Percentiles rank a stretch among this genome's conserved stretches.
Conservation (phyloP, 345 rosid species). For the Draba incana region DNA sequence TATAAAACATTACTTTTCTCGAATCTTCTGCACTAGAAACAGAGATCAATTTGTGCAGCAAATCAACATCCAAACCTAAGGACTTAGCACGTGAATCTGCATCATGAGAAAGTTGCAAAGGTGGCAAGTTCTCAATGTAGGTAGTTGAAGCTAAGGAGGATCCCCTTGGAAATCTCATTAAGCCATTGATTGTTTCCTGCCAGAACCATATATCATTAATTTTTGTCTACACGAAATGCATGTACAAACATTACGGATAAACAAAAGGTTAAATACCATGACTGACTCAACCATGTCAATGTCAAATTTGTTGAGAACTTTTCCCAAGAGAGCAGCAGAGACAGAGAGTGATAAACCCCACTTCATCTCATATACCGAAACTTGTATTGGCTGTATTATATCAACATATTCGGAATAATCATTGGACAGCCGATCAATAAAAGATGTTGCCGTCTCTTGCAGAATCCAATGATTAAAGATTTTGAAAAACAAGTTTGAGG, state of each 20-base stretch:
- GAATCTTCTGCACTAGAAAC: slow-evolving; percentile 46
- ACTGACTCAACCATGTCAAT: slow-evolving; percentile 57
- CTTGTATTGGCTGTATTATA: slow-evolving; percentile 86
- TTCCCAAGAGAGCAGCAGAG: slow-evolving; percentile 52
- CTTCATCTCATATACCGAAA: slow-evolving; percentile 89
- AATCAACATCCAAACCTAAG: slow-evolving; percentile 49
- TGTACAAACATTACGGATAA: slow-evolving; percentile 17
- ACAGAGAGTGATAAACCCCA: slow-evolving; percentile 72
- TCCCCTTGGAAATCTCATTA: slow-evolving; percentile 83
- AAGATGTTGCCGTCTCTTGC: slow-evolving; percentile 76
- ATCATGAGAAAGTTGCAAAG: slow-evolving; percentile 44
- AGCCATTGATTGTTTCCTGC: slow-evolving; percentile 72
- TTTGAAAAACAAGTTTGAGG: slow-evolving; percentile 11
- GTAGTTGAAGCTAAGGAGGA: slow-evolving; percentile 40
- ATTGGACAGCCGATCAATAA: slow-evolving; percentile 59
- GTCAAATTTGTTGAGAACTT: slow-evolving; percentile 44
- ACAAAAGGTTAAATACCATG: slow-evolving; percentile 53
- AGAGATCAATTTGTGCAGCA: slow-evolving; percentile 71
- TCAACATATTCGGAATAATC: slow-evolving; percentile 73
- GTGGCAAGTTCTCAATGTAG: slow-evolving; percentile 38
- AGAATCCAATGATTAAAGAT: slow-evolving; percentile 37
- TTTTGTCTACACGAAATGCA: slow-evolving; percentile 18
- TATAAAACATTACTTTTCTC: slow-evolving; percentile 48
- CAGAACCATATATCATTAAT: slow-evolving; percentile 35
- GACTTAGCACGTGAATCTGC: slow-evolving; percentile 48